Evolutionary conservation across 352 stramenopile genomes (phyloP).

Genomic region (Globisporangium abappressorium): DNA sequence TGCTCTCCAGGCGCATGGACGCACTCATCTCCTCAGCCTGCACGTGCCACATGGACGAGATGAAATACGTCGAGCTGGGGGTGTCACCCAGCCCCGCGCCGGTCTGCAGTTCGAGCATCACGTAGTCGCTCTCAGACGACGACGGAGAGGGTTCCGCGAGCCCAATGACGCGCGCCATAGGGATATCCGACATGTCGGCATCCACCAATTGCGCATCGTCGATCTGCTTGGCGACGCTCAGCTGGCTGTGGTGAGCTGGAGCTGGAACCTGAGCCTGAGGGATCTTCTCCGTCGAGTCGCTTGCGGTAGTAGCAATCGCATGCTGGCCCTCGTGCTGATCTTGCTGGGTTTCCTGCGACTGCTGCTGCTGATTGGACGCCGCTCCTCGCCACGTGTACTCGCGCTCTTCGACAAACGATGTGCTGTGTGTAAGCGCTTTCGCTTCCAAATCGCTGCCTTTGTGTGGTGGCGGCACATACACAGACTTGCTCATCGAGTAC

Average conservation of each 20-base stretch:
- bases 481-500: constrained; percentile 54
- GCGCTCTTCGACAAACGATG: constrained; percentile 45
- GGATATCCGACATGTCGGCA: constrained; percentile 35
- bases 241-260: neutral
- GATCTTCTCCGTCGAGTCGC: constrained; percentile 3
- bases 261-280: neutral
- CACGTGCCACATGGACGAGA: constrained; percentile 76
- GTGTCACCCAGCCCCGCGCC: constrained; percentile 47
- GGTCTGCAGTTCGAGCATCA: constrained; percentile 79
- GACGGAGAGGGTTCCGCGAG: constrained; percentile 16
- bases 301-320: neutral
- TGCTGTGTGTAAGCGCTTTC: constrained; percentile 40
- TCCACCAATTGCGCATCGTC: constrained; percentile 2
- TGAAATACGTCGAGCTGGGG: constrained; percentile 70
- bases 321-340: constrained; percentile 5
- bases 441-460: constrained; percentile 30
- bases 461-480: constrained; percentile 47
- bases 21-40: constrained; percentile 77
- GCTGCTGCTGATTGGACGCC: neutral
- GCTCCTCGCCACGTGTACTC: constrained; percentile 38
- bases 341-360: neutral
- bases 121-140: constrained; percentile 66
- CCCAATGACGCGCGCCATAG: constrained; percentile 54
- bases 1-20: constrained; percentile 45
- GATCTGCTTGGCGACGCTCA: constrained; percentile 31